phyloP scores from a whole-genome alignment of 208 protist species.

The Trypanosomatidae sp. region DNA sequence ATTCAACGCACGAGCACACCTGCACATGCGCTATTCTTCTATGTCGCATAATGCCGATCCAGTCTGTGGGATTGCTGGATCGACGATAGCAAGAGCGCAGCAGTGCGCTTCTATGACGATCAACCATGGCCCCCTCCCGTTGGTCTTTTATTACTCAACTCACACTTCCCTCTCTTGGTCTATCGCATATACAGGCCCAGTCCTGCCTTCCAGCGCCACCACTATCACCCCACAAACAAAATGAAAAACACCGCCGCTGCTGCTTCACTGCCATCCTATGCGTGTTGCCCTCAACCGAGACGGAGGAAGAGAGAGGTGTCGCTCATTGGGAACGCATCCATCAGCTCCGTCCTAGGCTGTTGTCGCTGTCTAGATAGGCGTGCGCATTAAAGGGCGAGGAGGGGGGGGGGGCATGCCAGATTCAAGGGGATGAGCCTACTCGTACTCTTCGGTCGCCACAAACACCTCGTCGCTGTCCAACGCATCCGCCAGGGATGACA shows the following conservation, averaged over 20 bases:
- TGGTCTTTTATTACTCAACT: neutral
- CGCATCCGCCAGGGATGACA: constrained; percentile 37
- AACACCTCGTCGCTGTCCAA: constrained; percentile 70
- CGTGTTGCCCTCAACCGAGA: neutral
- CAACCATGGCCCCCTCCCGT: neutral
- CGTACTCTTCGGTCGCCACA: constrained; percentile 82
- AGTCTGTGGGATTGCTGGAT: neutral
- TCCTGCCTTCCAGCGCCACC: neutral
- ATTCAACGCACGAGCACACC: neutral
- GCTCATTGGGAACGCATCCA: neutral
- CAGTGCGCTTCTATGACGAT: neutral
- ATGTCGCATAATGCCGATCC: neutral
- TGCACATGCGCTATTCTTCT: neutral
- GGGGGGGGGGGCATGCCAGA: neutral
- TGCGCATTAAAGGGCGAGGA: neutral
- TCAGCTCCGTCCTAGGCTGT: neutral
- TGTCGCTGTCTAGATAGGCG: neutral
- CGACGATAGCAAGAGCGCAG: neutral
- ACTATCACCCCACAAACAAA: neutral
- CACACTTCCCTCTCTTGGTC: neutral
- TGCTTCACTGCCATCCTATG: neutral
- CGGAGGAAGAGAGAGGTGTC: neutral
- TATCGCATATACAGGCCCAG: neutral
- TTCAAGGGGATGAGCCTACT: constrained; percentile 27
- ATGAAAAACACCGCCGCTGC: neutral